These are phyloP conservation scores for Alternaria atra DNA, from an alignment of 2,329 filamentous ascomycete genomes.

Conservation along the genomic window DNA sequence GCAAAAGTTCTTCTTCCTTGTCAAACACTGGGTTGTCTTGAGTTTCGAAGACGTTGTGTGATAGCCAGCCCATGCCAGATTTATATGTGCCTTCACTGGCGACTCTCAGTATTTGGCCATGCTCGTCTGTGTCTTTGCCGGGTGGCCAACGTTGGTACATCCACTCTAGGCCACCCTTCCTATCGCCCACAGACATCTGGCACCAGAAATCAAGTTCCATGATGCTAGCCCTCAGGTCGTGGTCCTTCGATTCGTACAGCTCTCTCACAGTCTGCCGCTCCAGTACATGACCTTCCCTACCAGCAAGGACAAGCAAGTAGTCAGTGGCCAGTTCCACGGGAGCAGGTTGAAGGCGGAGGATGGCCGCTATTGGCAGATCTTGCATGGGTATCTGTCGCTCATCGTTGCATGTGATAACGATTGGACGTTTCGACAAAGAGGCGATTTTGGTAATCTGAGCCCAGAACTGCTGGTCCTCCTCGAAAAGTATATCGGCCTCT, in stretches of 20 bases:
- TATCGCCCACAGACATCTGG: conserved; percentile 90
- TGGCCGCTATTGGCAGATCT: conserved; percentile 80
- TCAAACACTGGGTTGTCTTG: conserved; percentile 52
- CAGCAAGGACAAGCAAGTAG: conserved; percentile 81
- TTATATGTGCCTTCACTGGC: conserved; percentile 83
- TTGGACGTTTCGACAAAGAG: conserved; percentile 84
- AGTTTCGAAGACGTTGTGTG: conserved; percentile 65
- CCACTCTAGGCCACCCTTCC: conserved; percentile 90
- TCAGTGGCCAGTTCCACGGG: conserved; percentile 76
- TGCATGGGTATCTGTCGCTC: conserved; percentile 81
- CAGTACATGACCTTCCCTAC: conserved; percentile 87
- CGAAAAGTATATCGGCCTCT: conserved; percentile 91
- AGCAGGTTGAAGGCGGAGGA: conserved; percentile 77
- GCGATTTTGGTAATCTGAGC: conserved; percentile 79
- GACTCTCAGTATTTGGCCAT: conserved; percentile 76
- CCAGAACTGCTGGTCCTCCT: conserved; percentile 98
- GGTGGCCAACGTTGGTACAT: conserved; percentile 80
- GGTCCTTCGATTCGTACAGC: conserved; percentile 73
- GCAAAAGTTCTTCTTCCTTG: conserved; percentile 69
- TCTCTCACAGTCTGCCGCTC: conserved; percentile 70
- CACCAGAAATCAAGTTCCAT: conserved; percentile 95
- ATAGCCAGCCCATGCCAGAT: conserved; percentile 78
- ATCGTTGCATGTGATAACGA: conserved; percentile 95
- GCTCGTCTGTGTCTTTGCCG: conserved; percentile 72
- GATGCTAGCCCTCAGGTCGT: conserved; percentile 82